These are phyloP conservation scores for Cadophora sp. DNA, from an alignment of 2,329 filamentous ascomycete genomes.

Conservation along the genomic window DNA sequence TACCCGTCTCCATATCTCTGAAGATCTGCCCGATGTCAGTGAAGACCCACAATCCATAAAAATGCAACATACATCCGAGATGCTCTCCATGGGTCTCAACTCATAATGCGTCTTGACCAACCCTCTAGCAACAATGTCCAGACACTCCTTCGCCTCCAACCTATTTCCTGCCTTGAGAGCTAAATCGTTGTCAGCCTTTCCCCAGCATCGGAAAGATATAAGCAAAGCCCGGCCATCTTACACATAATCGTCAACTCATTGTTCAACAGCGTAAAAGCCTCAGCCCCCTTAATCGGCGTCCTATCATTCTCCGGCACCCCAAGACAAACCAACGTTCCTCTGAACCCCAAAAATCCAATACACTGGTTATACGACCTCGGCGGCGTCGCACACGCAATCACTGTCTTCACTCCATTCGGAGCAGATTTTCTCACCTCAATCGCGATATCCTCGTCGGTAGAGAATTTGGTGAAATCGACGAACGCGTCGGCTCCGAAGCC, in stretches of 20 bases:
- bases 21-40: slow-evolving; percentile 14
- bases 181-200: slow-evolving; percentile 35
- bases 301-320: slow-evolving; percentile 52
- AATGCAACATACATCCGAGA: slow-evolving; percentile 32
- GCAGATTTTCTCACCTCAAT: slow-evolving; percentile 34
- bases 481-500: slow-evolving; percentile 68
- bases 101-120: slow-evolving; percentile 50
- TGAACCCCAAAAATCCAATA: slow-evolving; percentile 50
- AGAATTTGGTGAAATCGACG: slow-evolving; percentile 62
- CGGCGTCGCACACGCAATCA: slow-evolving; percentile 56
- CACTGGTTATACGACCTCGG: slow-evolving; percentile 55
- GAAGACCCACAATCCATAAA: neutral
- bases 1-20: slow-evolving; percentile 20
- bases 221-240: neutral
- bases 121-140: slow-evolving; percentile 52
- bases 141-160: slow-evolving; percentile 52
- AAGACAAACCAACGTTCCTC: slow-evolving; percentile 55
- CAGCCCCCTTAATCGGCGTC: slow-evolving; percentile 48
- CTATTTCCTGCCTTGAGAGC: slow-evolving; percentile 52
- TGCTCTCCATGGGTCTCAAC: slow-evolving; percentile 47
- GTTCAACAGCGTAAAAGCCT: neutral
- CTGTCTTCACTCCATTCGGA: slow-evolving; percentile 42
- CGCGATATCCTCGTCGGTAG: slow-evolving; percentile 52
- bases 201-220: neutral
- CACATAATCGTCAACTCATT: slow-evolving; percentile 20